These are phyloP conservation scores for Cynara cardunculus DNA, from an alignment of 129 eudicot genomes.

Conservation along the genomic window DNA sequence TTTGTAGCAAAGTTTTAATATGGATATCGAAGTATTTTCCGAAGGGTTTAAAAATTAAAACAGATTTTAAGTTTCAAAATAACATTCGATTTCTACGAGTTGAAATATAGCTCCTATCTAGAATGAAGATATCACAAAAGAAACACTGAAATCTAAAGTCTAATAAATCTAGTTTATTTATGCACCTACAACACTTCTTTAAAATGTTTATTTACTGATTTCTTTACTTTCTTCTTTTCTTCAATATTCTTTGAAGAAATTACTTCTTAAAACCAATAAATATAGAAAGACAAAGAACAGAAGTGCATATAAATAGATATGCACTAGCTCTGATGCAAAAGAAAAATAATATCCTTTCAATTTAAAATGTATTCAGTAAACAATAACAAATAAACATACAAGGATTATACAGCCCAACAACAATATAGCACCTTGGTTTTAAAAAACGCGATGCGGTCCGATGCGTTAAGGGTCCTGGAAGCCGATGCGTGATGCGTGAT, in stretches of 20 bases:
- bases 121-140: background rate
- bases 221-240: background rate
- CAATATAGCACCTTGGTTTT: no score
- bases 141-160: background rate
- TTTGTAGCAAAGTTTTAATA: constrained; percentile 10
- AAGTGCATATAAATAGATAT: background rate
- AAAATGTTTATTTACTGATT: background rate
- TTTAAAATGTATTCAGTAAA: background rate
- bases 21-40: background rate
- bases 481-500: no score
- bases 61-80: background rate
- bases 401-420: no score
- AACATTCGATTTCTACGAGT: background rate
- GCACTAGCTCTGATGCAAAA: background rate
- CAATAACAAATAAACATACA: background rate
- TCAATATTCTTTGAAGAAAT: background rate
- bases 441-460: no score
- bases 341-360: background rate
- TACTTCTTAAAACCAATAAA: background rate
- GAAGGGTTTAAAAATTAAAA: background rate
- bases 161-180: background rate
- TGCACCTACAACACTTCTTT: background rate
- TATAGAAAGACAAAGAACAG: no score
- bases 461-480: no score
- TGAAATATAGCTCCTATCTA: background rate